A percentile compares a stretch with the other conserved stretches of the same genome.
Evolutionary conservation across 2,329 filamentous ascomycete species (phyloP).

Genomic region (Neonectria ditissima): DNA sequence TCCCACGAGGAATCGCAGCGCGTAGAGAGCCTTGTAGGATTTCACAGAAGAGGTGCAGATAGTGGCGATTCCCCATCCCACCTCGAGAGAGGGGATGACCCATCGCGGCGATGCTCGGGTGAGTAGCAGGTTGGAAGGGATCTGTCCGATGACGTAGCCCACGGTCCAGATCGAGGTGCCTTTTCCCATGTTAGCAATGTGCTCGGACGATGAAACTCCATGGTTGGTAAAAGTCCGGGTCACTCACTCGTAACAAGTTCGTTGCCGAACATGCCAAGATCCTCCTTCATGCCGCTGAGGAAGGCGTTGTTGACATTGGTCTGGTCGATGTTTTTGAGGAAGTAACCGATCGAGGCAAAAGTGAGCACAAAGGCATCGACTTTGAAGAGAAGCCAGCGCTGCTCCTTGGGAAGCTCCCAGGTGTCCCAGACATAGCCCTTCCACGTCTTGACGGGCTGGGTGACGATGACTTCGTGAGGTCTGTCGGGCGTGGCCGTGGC

Average conservation of each 20-base stretch:
- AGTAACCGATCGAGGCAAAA: conserved; percentile 50
- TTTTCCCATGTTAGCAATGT: not conserved
- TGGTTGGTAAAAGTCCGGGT: too few relatives aligned
- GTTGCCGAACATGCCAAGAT: conserved; percentile 35
- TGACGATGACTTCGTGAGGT: conserved; percentile 7
- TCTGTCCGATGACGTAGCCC: conserved; percentile 35
- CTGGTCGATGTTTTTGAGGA: conserved; percentile 54
- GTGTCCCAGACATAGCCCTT: conserved; percentile 54
- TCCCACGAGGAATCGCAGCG: conserved; percentile 29
- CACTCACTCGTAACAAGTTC: conserved; percentile 39
- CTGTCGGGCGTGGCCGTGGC: conserved; percentile 5
- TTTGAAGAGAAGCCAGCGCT: conserved; percentile 51
- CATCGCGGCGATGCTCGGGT: conserved; percentile 33
- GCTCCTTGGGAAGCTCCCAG: conserved; percentile 48
- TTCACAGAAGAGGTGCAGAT: conserved; percentile 31
- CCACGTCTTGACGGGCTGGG: conserved; percentile 42
- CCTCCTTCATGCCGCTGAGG: conserved; percentile 40
- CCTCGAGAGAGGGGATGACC: conserved; percentile 34
- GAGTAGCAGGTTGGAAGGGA: conserved; percentile 30
- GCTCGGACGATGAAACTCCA: not conserved
- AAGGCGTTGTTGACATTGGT: conserved; percentile 56
- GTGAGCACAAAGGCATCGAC: conserved; percentile 51
- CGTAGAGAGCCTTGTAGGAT: conserved; percentile 27
- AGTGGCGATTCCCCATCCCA: conserved; percentile 34
- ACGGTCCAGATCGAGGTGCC: conserved; percentile 34